A percentile compares a stretch with the other conserved stretches of the same genome.
These are phyloP conservation scores for Corylus avellana DNA, from an alignment of 306 rosid species.

Conservation along the genomic window DNA sequence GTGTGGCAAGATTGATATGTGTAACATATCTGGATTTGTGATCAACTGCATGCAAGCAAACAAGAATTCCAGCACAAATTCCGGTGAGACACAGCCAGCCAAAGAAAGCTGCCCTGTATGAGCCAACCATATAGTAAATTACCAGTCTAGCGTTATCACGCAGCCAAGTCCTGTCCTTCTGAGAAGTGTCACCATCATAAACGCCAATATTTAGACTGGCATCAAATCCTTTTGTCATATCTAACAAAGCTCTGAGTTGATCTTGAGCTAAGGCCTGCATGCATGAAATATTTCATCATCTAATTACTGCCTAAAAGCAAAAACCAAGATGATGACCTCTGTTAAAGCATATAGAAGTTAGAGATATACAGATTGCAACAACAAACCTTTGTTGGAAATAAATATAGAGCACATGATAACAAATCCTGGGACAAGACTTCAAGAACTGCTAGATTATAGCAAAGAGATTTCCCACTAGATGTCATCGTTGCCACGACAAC, in stretches of 20 bases:
- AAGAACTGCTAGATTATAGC: constrained; percentile 85
- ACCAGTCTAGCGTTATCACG: constrained; percentile 89
- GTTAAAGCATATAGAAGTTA: constrained; percentile 22
- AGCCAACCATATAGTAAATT: constrained; percentile 32
- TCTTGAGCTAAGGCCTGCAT: constrained; percentile 95
- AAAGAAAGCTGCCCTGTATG: constrained; percentile 5
- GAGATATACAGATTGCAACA: constrained; percentile 25
- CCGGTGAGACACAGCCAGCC: constrained; percentile 33
- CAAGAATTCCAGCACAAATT: constrained; percentile 11
- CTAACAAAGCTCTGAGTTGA: constrained; percentile 74
- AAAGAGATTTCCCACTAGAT: constrained; percentile 96
- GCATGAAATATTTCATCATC: constrained; percentile 25
- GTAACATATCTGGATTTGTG: constrained; percentile 98
- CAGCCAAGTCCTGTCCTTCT: constrained; percentile 59
- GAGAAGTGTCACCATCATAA: constrained; percentile 90
- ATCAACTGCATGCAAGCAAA: constrained; percentile 64
- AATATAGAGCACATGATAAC: constrained; percentile 71
- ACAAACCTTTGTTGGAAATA: constrained; percentile 93
- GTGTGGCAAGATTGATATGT: constrained; percentile 84
- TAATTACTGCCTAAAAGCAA: not conserved
- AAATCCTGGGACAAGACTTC: constrained; percentile 59
- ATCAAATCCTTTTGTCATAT: constrained; percentile 64
- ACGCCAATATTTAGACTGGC: constrained; percentile 68
- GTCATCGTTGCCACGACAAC: constrained; percentile 92
- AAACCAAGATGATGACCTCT: not conserved